Evolutionary conservation across 2,329 filamentous ascomycete species (phyloP).

Genomic region (Colletotrichum gigasporum): DNA sequence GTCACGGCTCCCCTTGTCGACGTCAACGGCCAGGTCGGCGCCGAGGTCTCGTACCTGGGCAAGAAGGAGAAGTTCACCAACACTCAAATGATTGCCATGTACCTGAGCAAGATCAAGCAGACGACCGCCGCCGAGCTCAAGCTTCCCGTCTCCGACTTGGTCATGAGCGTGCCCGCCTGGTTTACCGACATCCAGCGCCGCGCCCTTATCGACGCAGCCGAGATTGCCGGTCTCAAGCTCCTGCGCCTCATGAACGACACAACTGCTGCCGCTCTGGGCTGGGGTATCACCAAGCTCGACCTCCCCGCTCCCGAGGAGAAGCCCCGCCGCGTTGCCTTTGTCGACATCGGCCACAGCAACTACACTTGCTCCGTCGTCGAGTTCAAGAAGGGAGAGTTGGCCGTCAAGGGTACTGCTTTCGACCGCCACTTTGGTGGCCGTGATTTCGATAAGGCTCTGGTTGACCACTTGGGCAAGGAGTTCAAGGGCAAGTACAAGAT

Average conservation of each 20-base stretch:
- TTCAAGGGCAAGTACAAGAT: constrained; percentile 99
- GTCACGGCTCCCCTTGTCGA: constrained; percentile 88
- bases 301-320: constrained; percentile 89
- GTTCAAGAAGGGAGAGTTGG: constrained; percentile 95
- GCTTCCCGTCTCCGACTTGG: constrained; percentile 90
- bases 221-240: constrained; percentile 92
- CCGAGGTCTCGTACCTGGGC: constrained; percentile 90
- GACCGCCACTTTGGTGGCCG: constrained; percentile 98
- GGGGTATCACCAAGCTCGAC: constrained; percentile 97
- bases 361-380: constrained; percentile 95
- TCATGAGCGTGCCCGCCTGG: constrained; percentile 95
- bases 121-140: constrained; percentile 89
- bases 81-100: constrained; percentile 94
- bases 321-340: constrained; percentile 87
- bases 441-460: constrained; percentile 94
- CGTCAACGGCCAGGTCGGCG: constrained; percentile 92
- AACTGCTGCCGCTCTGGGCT: constrained; percentile 93
- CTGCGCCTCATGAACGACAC: constrained; percentile 98
- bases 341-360: constrained; percentile 97
- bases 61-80: constrained; percentile 97
- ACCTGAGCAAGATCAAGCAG: constrained; percentile 91
- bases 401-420: constrained; percentile 90
- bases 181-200: constrained; percentile 96
- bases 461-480: constrained; percentile 94
- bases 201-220: constrained; percentile 87